Evolutionary conservation across 768 basidiomycete genomes (phyloP), one percentile per base, ranked within the genome.

Genomic region (Fomitopsis serialis): DNA sequence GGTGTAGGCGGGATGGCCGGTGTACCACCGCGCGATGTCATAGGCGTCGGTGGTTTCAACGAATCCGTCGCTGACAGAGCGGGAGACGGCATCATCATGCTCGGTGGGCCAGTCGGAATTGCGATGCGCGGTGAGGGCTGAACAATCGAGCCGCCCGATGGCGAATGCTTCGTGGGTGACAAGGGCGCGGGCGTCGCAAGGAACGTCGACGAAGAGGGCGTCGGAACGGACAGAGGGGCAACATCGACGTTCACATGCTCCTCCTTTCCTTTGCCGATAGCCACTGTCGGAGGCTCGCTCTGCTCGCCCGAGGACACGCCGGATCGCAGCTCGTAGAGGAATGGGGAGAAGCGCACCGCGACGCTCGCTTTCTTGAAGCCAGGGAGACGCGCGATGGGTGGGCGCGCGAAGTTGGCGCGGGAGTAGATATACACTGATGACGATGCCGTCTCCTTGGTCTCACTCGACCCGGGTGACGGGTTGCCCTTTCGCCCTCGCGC

Each of bases 361-460:
- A 98, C 87, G 60, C 89, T 93, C 0, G 96, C 87, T 61, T 96
- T 97, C 71, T 93, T 92, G 74, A 98, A 92, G 1, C 97, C 97
- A 2, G 97, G 95, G 4, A 98, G 74, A 65, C 95, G 94, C 13
- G 94, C 97, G 53, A 98, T 83, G 0, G 97, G 96, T 1, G 92
- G 89, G 42, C 91, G 76, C 0, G 92, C 85, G 68, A 99, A 91
- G 71, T 97, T 98, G 40, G 92, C 92, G 29, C 97, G 81, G 8
- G 94, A 90, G 71, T 98, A 98, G 61, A 99, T 91, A 73, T 91
- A 98, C 25, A 98, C 96, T 2, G 82, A 82, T 3, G 84, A 75
- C 0, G 73, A 70, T 0, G 78, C 71, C n/a, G 71, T 59, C 15
- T 72, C 61, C 19, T 70, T 48, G 19, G 66, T 37, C 44, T 76